phyloP scores from a whole-genome alignment of 1,139 yeast genomes.

The Kodamaea sp. region DNA sequence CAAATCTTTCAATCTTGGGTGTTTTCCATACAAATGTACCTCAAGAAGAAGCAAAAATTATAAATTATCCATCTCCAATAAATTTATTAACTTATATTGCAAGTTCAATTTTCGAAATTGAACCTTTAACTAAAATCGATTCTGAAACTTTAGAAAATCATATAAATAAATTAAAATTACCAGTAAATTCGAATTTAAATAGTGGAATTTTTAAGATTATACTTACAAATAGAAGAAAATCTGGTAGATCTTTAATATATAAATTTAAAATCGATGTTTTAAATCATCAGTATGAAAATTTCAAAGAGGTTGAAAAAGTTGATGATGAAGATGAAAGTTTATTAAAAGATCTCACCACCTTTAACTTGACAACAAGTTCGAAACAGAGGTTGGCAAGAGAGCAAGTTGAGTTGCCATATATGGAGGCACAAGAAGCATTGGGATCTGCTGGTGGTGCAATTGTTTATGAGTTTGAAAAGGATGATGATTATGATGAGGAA shows the following conservation, averaged over 20 bases:
- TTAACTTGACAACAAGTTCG: constrained; percentile 71
- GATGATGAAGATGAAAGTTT: constrained; percentile 37
- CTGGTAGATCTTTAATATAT: constrained; percentile 72
- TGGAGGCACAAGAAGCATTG: constrained; percentile 76
- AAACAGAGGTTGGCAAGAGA: constrained; percentile 77
- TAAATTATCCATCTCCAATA: constrained; percentile 50
- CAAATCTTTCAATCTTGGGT: constrained; percentile 54
- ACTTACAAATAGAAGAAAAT: constrained; percentile 69
- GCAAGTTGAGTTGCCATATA: constrained; percentile 81
- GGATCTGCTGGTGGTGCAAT: constrained; percentile 84
- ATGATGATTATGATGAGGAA: constrained; percentile 92
- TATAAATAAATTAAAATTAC: constrained; percentile 44
- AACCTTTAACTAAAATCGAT: constrained; percentile 38
- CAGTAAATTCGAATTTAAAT: constrained; percentile 45
- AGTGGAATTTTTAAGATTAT: constrained; percentile 42
- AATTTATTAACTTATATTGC: constrained; percentile 63
- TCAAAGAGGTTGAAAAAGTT: constrained; percentile 22
- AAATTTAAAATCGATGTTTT: constrained; percentile 49
- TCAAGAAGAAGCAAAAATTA: constrained; percentile 17
- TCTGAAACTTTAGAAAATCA: constrained; percentile 49
- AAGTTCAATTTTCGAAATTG: constrained; percentile 61
- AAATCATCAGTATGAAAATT: constrained; percentile 48
- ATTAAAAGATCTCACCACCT: constrained; percentile 75
- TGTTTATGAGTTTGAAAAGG: constrained; percentile 83
- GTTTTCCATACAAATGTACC: constrained; percentile 56